Percentiles rank a stretch among this genome's conserved stretches.
These are phyloP conservation scores for Penicillium samsonianum DNA, from an alignment of 495 filamentous ascomycete species.

Conservation along the genomic window DNA sequence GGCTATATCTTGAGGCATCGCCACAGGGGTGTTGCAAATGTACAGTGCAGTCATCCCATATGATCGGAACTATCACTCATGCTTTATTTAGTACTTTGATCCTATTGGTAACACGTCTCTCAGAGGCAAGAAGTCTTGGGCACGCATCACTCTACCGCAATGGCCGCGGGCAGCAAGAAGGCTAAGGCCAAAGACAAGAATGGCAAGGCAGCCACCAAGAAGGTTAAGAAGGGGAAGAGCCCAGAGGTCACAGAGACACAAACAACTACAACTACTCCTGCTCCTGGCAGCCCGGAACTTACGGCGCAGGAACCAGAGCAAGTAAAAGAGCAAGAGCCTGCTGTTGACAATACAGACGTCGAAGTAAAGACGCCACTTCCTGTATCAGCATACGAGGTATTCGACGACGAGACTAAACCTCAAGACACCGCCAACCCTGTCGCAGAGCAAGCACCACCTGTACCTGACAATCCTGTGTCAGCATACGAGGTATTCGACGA, in stretches of 20 bases:
- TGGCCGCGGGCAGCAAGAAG: constrained; percentile 43
- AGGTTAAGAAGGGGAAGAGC: constrained; percentile 45
- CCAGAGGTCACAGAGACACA: constrained; percentile 38
- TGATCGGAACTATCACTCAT: constrained; percentile 38
- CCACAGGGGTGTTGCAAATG: constrained; percentile 38
- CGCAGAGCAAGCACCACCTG: not conserved
- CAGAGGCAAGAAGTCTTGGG: constrained; percentile 28
- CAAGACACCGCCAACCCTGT: not conserved
- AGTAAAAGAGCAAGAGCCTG: constrained; percentile 22
- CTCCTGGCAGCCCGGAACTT: constrained; percentile 28
- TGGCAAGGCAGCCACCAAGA: constrained; percentile 38
- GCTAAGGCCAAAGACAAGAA: constrained; percentile 38
- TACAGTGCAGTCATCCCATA: constrained; percentile 38
- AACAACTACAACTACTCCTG: constrained; percentile 31
- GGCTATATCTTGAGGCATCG: constrained; percentile 42
- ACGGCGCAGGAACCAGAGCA: constrained; percentile 28
- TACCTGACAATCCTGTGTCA: constrained; percentile 1
- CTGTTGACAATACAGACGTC: constrained; percentile 21
- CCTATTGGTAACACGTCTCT: constrained; percentile 50
- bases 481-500: constrained; percentile 8
- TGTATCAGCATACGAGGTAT: constrained; percentile 10
- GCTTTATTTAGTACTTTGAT: constrained; percentile 24
- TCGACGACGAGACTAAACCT: constrained; percentile 3
- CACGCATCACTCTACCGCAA: constrained; percentile 38
- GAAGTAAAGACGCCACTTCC: constrained; percentile 25